Percentiles rank a stretch among this genome's conserved stretches.
Conservation (phyloP, 768 basidiomycete genomes). For the Pilatotrama ljubarskyi region DNA sequence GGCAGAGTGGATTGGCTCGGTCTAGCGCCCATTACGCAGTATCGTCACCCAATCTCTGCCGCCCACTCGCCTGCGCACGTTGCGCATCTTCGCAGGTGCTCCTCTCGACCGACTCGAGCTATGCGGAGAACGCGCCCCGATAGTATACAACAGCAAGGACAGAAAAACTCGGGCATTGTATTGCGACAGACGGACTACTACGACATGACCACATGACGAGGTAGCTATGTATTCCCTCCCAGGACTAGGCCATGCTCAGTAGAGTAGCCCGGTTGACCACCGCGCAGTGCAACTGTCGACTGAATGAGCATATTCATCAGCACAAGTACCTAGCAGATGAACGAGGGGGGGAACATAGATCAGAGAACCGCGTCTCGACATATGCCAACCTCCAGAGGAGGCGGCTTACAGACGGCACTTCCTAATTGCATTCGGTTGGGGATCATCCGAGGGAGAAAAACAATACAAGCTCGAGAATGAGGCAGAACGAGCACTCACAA, state of each 20-base stretch:
- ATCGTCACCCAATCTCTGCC: not conserved
- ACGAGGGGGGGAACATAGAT: not conserved
- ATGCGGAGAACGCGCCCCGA: no score
- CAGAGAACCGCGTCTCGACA: slow-evolving; percentile 30
- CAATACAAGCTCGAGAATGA: not conserved
- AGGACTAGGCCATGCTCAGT: no score
- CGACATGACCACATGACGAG: no score
- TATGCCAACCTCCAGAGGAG: slow-evolving; percentile 15
- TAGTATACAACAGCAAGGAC: no score
- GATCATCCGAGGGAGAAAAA: slow-evolving; percentile 23
- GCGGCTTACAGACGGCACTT: slow-evolving; percentile 32
- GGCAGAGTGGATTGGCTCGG: not conserved
- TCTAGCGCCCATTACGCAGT: slow-evolving; percentile 7
- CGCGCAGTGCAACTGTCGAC: no score
- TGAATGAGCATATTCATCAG: not conserved
- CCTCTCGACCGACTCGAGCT: not conserved
- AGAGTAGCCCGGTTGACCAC: no score
- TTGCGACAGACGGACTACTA: no score
- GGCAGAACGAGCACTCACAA: not conserved
- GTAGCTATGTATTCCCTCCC: no score
- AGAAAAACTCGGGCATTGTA: no score
- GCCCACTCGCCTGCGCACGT: not conserved
- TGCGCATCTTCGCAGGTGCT: not conserved
- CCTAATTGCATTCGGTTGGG: slow-evolving; percentile 34
- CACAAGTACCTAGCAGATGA: not conserved